Conservation (phyloP, 495 filamentous ascomycete genomes). For the Aspergillus diversus region DNA sequence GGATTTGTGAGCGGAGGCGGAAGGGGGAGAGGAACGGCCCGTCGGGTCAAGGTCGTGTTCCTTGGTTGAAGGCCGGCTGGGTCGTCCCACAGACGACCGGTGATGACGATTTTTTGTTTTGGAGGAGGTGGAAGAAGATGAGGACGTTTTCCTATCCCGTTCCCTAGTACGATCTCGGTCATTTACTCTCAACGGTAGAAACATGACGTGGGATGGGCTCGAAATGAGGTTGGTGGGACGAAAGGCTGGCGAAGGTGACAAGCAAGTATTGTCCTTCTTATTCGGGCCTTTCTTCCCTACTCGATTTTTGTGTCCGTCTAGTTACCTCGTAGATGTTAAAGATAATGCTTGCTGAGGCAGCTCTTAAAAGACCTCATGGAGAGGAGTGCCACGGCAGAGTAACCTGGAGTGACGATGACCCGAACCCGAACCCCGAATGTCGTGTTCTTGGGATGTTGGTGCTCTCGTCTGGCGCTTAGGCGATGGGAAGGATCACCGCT, state of each 20-base stretch:
- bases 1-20: slow-evolving; percentile 34
- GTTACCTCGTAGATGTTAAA: slow-evolving; percentile 29
- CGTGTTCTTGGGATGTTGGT: slow-evolving; percentile 15
- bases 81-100: slow-evolving; percentile 46
- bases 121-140: slow-evolving; percentile 33
- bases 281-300: slow-evolving; percentile 20
- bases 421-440: slow-evolving; percentile 9
- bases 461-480: slow-evolving; percentile 44
- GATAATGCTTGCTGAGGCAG: slow-evolving; percentile 12
- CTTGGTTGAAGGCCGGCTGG: slow-evolving; percentile 50
- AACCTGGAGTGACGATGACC: neutral
- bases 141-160: slow-evolving; percentile 30
- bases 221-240: slow-evolving; percentile 34
- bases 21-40: slow-evolving; percentile 44
- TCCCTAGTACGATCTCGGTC: slow-evolving; percentile 43
- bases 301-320: slow-evolving; percentile 25
- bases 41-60: slow-evolving; percentile 45
- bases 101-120: slow-evolving; percentile 40
- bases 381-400: slow-evolving; percentile 11
- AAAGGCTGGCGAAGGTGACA: slow-evolving; percentile 31
- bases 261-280: slow-evolving; percentile 16
- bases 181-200: slow-evolving; percentile 48
- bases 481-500: slow-evolving; percentile 25
- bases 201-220: slow-evolving; percentile 43
- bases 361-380: slow-evolving; percentile 14